Evolutionary conservation across 1,284 basidiomycete genomes (phyloP).

Genomic region (Malassezia psittaci): DNA sequence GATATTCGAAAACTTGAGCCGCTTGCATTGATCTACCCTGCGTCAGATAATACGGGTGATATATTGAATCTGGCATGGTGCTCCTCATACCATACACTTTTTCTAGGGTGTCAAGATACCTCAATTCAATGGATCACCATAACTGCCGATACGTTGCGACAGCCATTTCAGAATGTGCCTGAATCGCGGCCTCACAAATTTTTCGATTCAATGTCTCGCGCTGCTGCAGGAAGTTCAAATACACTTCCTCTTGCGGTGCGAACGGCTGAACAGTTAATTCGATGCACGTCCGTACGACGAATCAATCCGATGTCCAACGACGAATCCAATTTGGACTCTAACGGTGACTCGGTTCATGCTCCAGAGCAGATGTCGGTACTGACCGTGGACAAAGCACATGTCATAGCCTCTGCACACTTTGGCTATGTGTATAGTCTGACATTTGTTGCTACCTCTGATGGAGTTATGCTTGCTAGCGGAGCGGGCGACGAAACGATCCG

Average conservation of each 20-base stretch:
- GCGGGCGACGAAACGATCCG: constrained; percentile 79
- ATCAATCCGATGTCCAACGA: neutral
- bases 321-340: neutral
- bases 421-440: constrained; percentile 85
- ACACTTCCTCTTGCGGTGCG: neutral
- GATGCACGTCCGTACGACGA: neutral
- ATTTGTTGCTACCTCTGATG: neutral
- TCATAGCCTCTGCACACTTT: constrained; percentile 66
- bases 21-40: constrained; percentile 70
- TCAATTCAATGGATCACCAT: constrained; percentile 32
- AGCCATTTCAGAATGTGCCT: constrained; percentile 1
- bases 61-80: constrained; percentile 77
- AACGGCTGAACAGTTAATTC: constrained; percentile 1
- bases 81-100: constrained; percentile 60
- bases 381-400: neutral
- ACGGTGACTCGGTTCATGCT: neutral
- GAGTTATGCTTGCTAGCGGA: constrained; percentile 25
- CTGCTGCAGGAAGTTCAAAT: constrained; percentile 57
- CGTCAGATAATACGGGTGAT: constrained; percentile 77
- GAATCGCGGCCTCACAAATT: constrained; percentile 37
- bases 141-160: neutral
- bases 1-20: constrained; percentile 62
- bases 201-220: constrained; percentile 54
- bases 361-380: constrained; percentile 6
- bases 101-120: constrained; percentile 77